These are phyloP conservation scores for Stephania yunnanensis DNA, from an alignment of 164 flowering plant genomes.

Conservation along the genomic window DNA sequence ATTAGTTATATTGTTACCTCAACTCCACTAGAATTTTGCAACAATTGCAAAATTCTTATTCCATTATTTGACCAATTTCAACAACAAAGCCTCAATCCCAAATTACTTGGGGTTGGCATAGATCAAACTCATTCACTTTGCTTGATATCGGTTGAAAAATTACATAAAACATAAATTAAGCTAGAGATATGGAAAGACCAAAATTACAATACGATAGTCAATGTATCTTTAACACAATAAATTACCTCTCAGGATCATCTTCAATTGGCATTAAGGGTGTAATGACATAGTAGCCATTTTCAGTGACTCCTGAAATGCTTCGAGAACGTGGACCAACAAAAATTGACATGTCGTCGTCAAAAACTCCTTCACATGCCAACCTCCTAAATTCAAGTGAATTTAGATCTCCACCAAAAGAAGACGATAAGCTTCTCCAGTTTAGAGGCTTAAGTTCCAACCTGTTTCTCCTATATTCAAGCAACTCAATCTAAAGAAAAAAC, in stretches of 20 bases:
- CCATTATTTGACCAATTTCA: too few species aligned
- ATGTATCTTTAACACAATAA: background rate
- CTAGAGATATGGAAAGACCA: background rate
- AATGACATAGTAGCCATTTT: slow-evolving; percentile 86
- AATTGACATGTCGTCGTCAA: slow-evolving; percentile 73
- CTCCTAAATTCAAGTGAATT: slow-evolving; percentile 67
- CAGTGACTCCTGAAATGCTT: slow-evolving; percentile 92
- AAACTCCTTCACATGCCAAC: slow-evolving; percentile 62
- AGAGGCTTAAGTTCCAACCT: slow-evolving; percentile 53
- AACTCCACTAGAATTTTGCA: too few species aligned
- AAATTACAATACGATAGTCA: too few species aligned
- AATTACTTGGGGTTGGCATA: too few species aligned
- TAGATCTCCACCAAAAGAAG: slow-evolving; percentile 28
- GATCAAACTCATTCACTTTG: too few species aligned
- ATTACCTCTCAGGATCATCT: slow-evolving; percentile 54
- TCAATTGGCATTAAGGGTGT: slow-evolving; percentile 70
- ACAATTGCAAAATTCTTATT: too few species aligned
- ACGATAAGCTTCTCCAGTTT: slow-evolving; percentile 21
- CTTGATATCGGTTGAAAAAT: too few species aligned
- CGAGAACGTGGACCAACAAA: slow-evolving; percentile 91
- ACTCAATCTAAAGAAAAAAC: slow-evolving; percentile 37
- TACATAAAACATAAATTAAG: too few species aligned
- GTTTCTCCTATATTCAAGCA: slow-evolving; percentile 50
- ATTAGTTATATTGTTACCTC: too few species aligned
- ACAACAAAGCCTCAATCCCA: too few species aligned